Evolutionary conservation across 257 asterid genomes (phyloP).

Genomic region (Rhazya stricta): DNA sequence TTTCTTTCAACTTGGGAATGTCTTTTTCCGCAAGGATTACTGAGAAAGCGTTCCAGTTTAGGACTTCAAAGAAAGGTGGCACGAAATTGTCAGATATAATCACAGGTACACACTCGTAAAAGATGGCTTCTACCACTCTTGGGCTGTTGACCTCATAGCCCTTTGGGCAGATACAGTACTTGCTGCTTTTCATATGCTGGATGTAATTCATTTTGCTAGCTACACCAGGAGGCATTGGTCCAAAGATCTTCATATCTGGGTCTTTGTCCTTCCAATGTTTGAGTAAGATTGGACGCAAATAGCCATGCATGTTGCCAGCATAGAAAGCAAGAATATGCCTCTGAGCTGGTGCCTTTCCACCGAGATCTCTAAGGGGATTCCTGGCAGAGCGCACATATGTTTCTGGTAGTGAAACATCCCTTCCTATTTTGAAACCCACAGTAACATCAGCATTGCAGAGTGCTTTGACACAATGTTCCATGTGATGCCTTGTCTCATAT

Average conservation of each 20-base stretch:
- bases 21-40: conserved; percentile 70
- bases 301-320: conserved; percentile 82
- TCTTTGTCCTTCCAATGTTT: conserved; percentile 63
- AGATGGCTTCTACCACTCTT: conserved; percentile 78
- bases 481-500: conserved; percentile 73
- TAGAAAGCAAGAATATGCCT: conserved; percentile 68
- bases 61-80: conserved; percentile 82
- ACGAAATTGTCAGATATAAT: conserved; percentile 84
- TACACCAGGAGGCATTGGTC: conserved; percentile 78
- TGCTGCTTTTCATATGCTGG: conserved; percentile 78
- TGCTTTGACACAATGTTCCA: conserved; percentile 82
- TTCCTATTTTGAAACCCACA: conserved; percentile 73
- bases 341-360: conserved; percentile 72
- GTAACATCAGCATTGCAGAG: conserved; percentile 89
- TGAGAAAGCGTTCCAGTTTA: conserved; percentile 71
- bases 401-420: conserved; percentile 76
- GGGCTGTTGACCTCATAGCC: conserved; percentile 96
- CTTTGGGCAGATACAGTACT: conserved; percentile 81
- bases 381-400: conserved; percentile 68
- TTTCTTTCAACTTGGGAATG: conserved; percentile 46
- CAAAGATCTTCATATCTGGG: conserved; percentile 64
- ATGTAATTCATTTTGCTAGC: conserved; percentile 86
- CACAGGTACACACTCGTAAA: conserved; percentile 85
- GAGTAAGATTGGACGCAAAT: conserved; percentile 71
- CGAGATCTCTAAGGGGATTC: conserved; percentile 71